Percentiles rank a stretch among this genome's conserved stretches.
Evolutionary conservation across 306 rosid genomes (phyloP).

Genomic region (Lablab purpureus): DNA sequence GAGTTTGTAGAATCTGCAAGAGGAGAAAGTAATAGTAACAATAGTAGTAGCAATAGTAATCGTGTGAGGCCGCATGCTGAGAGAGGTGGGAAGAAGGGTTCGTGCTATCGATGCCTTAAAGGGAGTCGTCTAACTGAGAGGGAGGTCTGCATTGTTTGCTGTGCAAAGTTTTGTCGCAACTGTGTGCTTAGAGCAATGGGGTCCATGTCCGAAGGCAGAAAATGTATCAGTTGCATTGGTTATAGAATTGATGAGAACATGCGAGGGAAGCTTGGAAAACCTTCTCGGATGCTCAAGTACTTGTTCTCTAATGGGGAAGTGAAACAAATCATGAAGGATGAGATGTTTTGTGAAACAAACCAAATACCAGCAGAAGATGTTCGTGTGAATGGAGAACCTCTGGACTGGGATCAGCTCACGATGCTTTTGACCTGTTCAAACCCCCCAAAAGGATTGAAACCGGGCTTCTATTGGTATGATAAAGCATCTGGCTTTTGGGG

Average conservation of each 20-base stretch:
- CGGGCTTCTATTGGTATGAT: constrained; percentile 86
- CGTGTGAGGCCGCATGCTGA: constrained; percentile 54
- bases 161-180: constrained; percentile 68
- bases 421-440: constrained; percentile 53
- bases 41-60: background rate
- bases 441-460: constrained; percentile 75
- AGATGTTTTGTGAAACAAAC: constrained; percentile 60
- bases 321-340: constrained; percentile 54
- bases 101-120: constrained; percentile 68
- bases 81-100: constrained; percentile 69
- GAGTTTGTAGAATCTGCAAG: constrained; percentile 27
- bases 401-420: constrained; percentile 59
- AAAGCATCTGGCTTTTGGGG: constrained; percentile 87
- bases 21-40: constrained; percentile 6
- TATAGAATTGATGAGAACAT: constrained; percentile 62
- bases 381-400: constrained; percentile 59
- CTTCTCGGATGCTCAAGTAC: constrained; percentile 65
- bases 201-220: constrained; percentile 89
- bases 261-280: constrained; percentile 60
- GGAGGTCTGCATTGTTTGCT: constrained; percentile 81
- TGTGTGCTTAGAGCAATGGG: constrained; percentile 87
- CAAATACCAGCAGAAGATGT: constrained; percentile 62
- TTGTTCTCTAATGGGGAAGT: constrained; percentile 57
- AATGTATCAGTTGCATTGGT: constrained; percentile 75
- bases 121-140: constrained; percentile 69